These are phyloP conservation scores for Theileria annulata DNA, from an alignment of 169 alveolate genomes.

Conservation along the genomic window DNA sequence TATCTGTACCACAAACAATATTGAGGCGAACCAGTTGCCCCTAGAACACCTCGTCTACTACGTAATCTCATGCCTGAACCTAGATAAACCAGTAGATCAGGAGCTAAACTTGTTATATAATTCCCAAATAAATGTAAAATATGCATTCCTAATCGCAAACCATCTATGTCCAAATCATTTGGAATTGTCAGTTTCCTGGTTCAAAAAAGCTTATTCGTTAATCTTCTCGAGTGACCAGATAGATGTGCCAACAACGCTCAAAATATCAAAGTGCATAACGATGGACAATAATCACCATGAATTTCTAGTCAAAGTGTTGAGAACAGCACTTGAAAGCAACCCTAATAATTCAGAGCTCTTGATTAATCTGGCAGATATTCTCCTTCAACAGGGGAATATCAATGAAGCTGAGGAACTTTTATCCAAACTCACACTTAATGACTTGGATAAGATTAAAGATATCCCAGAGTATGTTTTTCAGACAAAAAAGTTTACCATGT, in stretches of 20 bases:
- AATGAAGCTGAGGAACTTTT: slow-evolving; percentile 57
- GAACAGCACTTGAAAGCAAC: slow-evolving; percentile 27
- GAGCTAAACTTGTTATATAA: slow-evolving; percentile 40
- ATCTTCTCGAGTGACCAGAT: slow-evolving; percentile 5
- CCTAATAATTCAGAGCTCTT: slow-evolving; percentile 55
- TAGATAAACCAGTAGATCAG: slow-evolving; percentile 10
- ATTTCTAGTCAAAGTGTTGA: slow-evolving; percentile 17
- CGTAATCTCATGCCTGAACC: slow-evolving; percentile 34
- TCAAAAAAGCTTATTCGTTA: slow-evolving; percentile 34
- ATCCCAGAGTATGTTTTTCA: slow-evolving; percentile 46
- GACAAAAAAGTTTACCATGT: no score
- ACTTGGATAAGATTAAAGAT: slow-evolving; percentile 46
- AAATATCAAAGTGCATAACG: slow-evolving; percentile 42
- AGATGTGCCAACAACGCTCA: slow-evolving; percentile 32
- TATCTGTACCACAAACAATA: slow-evolving; percentile 8
- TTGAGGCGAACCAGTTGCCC: slow-evolving; percentile 19
- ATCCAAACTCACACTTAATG: slow-evolving; percentile 49
- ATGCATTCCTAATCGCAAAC: slow-evolving; percentile 22
- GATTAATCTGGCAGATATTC: slow-evolving; percentile 57
- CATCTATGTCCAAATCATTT: slow-evolving; percentile 19
- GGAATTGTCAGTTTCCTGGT: slow-evolving; percentile 54
- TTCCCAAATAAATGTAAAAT: slow-evolving; percentile 1
- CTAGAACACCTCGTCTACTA: slow-evolving; percentile 40
- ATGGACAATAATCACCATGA: slow-evolving; percentile 36
- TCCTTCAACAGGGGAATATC: slow-evolving; percentile 47